These are phyloP conservation scores for Schizopora paradoxa DNA, from an alignment of 1,284 basidiomycete genomes.

Conservation along the genomic window DNA sequence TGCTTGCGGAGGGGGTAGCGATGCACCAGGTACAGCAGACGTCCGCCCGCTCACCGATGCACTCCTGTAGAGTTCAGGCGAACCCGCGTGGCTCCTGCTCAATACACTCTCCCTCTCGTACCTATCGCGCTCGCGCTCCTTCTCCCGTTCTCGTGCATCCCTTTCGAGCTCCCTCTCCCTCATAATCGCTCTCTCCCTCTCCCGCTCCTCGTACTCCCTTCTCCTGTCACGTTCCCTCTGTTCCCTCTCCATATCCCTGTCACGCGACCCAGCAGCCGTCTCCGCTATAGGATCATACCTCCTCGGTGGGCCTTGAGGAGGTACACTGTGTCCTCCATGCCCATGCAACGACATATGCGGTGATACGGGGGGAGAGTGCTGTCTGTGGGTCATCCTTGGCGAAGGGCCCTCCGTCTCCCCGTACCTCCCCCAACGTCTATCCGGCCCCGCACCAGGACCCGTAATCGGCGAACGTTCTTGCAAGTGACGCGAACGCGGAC, in stretches of 20 bases:
- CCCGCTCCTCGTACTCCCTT: constrained; percentile 31
- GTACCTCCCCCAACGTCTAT: background rate
- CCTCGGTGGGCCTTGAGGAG: constrained; percentile 18
- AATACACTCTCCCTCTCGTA: background rate
- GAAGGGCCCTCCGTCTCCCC: constrained; percentile 35
- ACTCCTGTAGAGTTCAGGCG: constrained; percentile 10
- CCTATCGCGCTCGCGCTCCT: background rate
- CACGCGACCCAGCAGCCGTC: constrained; percentile 20
- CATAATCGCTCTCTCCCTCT: constrained; percentile 26
- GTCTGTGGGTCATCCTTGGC: constrained; percentile 32
- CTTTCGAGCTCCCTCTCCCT: constrained; percentile 7
- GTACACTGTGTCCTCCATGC: constrained; percentile 20
- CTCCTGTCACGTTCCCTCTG: no score
- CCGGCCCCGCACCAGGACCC: constrained; percentile 9
- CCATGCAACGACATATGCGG: constrained; percentile 18
- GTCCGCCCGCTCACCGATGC: background rate
- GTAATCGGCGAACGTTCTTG: constrained; percentile 10
- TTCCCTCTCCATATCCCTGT: constrained; percentile 10
- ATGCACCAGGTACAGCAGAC: background rate
- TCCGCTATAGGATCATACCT: constrained; percentile 34
- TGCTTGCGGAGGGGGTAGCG: constrained; percentile 3
- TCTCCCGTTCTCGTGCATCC: constrained; percentile 1
- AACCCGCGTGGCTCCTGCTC: constrained; percentile 2
- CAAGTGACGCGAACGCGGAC: background rate
- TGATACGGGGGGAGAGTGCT: constrained; percentile 33